Evolutionary conservation across 1,284 basidiomycete genomes (phyloP).

Genomic region (Rhodotorula sp.): DNA sequence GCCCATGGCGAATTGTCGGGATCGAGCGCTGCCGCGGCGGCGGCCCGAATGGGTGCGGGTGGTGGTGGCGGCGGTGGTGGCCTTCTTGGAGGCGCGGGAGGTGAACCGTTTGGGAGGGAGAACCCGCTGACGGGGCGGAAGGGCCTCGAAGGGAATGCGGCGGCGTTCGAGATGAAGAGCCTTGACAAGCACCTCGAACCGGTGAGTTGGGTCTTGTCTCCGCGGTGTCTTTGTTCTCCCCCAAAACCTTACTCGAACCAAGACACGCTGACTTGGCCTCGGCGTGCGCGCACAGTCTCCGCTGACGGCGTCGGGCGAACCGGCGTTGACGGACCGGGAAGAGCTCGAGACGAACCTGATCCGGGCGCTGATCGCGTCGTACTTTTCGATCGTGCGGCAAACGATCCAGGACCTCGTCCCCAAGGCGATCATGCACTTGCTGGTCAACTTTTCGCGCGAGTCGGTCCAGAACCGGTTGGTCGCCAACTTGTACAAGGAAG

Average conservation of each 20-base stretch:
- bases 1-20: background rate
- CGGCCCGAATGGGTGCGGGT: background rate
- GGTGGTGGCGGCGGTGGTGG: no score
- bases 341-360: constrained; percentile 97
- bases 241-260: no score
- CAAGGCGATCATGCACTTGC: constrained; percentile 69
- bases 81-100: background rate
- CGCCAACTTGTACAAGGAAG: constrained; percentile 81
- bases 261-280: background rate
- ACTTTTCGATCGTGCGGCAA: constrained; percentile 94
- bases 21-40: background rate
- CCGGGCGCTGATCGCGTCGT: constrained; percentile 87
- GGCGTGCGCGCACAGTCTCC: constrained; percentile 56
- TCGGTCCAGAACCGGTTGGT: constrained; percentile 95
- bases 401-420: constrained; percentile 96
- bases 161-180: constrained; percentile 98
- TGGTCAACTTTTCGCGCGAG: constrained; percentile 95
- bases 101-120: constrained; percentile 45
- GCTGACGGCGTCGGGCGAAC: constrained; percentile 49
- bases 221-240: no score
- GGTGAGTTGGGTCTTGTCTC: constrained; percentile 16
- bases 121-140: constrained; percentile 53
- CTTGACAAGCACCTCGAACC: constrained; percentile 74
- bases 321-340: constrained; percentile 62
- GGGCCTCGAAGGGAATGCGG: constrained; percentile 71